A percentile compares a stretch with the other conserved stretches of the same genome.
Evolutionary conservation across 352 stramenopile genomes (phyloP).

Genomic region (Labyrinthula sp.): DNA sequence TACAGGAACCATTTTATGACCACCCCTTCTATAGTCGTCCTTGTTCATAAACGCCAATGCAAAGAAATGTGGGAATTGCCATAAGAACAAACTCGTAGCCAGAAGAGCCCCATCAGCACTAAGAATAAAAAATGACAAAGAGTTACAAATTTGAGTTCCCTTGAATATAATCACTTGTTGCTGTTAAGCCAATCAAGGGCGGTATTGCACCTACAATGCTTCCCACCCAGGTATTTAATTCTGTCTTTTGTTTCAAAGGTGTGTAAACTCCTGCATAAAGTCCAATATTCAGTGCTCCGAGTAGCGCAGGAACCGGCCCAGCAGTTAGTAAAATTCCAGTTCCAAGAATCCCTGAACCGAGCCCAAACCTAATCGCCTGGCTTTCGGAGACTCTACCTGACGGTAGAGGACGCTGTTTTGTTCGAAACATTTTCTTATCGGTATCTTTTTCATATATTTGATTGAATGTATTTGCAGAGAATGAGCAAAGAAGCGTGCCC

Average conservation of each 20-base stretch:
- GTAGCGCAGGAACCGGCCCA: slow-evolving; percentile 62
- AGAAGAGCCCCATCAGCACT: slow-evolving; percentile 36
- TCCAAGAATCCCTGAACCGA: slow-evolving; percentile 56
- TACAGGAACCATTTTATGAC: slow-evolving; percentile 81
- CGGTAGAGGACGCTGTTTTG: slow-evolving; percentile 69
- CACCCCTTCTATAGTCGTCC: slow-evolving; percentile 54
- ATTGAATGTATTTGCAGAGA: slow-evolving; percentile 87
- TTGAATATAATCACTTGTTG: slow-evolving; percentile 77
- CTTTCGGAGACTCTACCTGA: slow-evolving; percentile 46
- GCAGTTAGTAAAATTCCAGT: slow-evolving; percentile 51
- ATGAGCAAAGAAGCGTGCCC: slow-evolving; percentile 75
- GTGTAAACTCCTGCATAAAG: slow-evolving; percentile 97
- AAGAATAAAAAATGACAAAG: slow-evolving; percentile 35
- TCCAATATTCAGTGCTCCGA: slow-evolving; percentile 88
- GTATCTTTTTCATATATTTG: slow-evolving; percentile 82
- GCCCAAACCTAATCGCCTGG: slow-evolving; percentile 56
- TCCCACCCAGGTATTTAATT: slow-evolving; percentile 94
- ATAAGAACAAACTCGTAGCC: slow-evolving; percentile 73
- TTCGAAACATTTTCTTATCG: slow-evolving; percentile 88
- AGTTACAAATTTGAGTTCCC: slow-evolving; percentile 43
- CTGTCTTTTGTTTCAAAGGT: slow-evolving; percentile 79
- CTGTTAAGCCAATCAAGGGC: slow-evolving; percentile 90
- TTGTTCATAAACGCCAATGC: slow-evolving; percentile 84
- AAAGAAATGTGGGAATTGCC: slow-evolving; percentile 99
- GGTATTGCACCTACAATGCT: slow-evolving; percentile 92